These are phyloP conservation scores for Fusarium goolgardi DNA, from an alignment of 2,329 filamentous ascomycete genomes.

Conservation along the genomic window DNA sequence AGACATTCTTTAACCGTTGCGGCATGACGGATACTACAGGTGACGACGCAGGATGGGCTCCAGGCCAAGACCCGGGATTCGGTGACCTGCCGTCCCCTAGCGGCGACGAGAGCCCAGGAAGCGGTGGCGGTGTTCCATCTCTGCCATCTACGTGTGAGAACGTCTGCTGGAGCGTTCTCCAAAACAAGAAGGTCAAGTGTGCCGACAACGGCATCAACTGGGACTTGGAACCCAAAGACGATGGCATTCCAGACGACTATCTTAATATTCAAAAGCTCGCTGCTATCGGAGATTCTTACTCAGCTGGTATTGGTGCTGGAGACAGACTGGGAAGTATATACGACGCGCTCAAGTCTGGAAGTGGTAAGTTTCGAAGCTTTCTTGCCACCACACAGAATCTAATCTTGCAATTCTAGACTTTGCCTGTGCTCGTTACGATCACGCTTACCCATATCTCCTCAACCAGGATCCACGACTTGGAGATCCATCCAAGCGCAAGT, in stretches of 20 bases:
- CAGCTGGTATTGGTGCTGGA: conserved; percentile 32
- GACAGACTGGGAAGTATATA: neutral
- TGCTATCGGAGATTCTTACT: conserved; percentile 30
- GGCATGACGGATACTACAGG: neutral
- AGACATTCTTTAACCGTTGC: neutral
- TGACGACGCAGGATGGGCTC: conserved; percentile 3
- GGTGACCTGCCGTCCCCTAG: neutral
- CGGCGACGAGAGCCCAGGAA: neutral
- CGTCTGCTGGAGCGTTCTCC: neutral
- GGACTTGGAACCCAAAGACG: neutral
- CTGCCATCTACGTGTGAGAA: neutral
- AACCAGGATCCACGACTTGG: conserved; percentile 2
- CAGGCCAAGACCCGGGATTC: conserved; percentile 1
- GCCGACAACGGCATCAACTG: neutral
- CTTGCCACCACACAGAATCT: neutral
- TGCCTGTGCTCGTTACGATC: conserved; percentile 10
- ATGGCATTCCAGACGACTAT: neutral
- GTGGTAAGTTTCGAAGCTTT: neutral
- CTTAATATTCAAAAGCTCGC: conserved; percentile 11
- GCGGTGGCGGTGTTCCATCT: neutral
- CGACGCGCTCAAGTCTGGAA: neutral
- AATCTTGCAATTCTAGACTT: neutral
- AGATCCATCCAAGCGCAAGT: conserved; percentile 1
- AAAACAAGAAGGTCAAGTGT: neutral
- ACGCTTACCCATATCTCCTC: conserved; percentile 16